A percentile compares a stretch with the other conserved stretches of the same genome.
These are phyloP conservation scores for Capronia americana DNA, from an alignment of 2,329 filamentous ascomycete species.

Conservation along the genomic window DNA sequence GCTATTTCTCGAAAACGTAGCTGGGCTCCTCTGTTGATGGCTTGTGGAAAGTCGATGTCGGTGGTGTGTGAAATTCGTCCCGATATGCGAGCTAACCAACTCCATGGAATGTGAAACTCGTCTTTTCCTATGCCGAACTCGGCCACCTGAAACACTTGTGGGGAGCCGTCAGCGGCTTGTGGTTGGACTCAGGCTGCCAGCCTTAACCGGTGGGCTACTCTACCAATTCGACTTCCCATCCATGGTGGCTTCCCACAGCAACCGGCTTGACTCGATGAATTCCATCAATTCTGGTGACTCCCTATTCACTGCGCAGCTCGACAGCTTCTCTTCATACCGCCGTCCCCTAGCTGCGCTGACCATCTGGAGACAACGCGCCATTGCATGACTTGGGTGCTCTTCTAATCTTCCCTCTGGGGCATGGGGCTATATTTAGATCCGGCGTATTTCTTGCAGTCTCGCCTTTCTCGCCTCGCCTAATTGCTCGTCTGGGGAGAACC, in stretches of 20 bases:
- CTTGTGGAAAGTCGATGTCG: neutral
- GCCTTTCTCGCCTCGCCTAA: conserved; percentile 17
- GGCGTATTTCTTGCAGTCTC: conserved; percentile 28
- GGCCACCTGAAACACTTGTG: conserved; percentile 12
- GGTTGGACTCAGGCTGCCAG: conserved; percentile 3
- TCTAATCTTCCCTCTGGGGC: conserved; percentile 15
- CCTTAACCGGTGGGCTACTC: conserved; percentile 2
- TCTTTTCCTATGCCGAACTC: neutral
- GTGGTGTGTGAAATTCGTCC: neutral
- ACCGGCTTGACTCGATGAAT: neutral
- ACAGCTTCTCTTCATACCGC: neutral
- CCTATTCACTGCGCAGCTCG: neutral
- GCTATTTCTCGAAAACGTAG: neutral
- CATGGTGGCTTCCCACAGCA: conserved; percentile 2
- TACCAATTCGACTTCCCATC: neutral
- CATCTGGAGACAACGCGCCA: conserved; percentile 1
- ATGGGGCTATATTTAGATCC: conserved; percentile 34
- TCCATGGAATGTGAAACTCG: neutral
- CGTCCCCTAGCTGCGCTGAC: conserved; percentile 1
- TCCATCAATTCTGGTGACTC: conserved; percentile 9
- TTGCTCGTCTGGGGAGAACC: conserved; percentile 6
- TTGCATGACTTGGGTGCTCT: conserved; percentile 20
- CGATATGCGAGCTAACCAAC: neutral
- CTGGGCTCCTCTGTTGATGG: neutral
- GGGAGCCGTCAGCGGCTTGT: neutral